These are phyloP conservation scores for Claviceps citrina DNA, from an alignment of 2,329 filamentous ascomycete genomes.

Conservation along the genomic window DNA sequence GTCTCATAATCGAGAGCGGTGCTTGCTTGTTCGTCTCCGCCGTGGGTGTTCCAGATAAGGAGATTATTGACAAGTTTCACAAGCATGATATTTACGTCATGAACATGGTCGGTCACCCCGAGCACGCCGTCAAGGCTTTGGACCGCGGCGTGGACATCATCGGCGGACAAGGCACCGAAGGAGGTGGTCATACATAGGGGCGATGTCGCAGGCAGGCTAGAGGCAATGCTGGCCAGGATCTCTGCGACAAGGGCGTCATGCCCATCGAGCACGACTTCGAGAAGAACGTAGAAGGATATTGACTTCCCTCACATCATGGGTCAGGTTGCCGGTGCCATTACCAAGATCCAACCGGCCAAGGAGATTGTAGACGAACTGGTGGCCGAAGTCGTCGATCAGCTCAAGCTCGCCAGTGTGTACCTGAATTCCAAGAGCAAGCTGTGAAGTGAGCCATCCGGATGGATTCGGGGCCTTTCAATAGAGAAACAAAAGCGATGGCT, in stretches of 20 bases:
- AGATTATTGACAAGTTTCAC: conserved; percentile 63
- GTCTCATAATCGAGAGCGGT: conserved; percentile 72
- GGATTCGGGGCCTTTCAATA: too few relatives aligned
- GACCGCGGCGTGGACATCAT: conserved; percentile 79
- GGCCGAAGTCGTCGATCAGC: conserved; percentile 50
- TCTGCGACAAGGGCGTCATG: conserved; percentile 64
- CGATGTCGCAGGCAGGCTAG: conserved; percentile 67
- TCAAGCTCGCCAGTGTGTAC: conserved; percentile 48
- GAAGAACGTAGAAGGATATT: conserved; percentile 52
- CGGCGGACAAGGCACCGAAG: conserved; percentile 84
- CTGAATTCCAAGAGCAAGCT: conserved; percentile 18
- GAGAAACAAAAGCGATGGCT: too few relatives aligned
- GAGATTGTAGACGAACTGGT: conserved; percentile 91
- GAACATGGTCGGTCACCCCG: conserved; percentile 95
- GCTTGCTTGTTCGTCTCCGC: conserved; percentile 75
- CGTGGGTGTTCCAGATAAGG: conserved; percentile 67
- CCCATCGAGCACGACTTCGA: conserved; percentile 75
- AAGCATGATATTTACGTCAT: conserved; percentile 69
- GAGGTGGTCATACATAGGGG: conserved; percentile 93
- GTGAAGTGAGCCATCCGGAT: too few relatives aligned
- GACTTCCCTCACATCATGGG: conserved; percentile 89
- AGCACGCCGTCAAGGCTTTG: conserved; percentile 78
- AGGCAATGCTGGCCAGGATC: conserved; percentile 56
- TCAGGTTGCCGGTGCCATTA: conserved; percentile 69
- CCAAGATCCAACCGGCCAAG: conserved; percentile 62